Evolutionary conservation across 495 filamentous ascomycete species (phyloP).

Genomic region (Lophiostoma macrostomum): DNA sequence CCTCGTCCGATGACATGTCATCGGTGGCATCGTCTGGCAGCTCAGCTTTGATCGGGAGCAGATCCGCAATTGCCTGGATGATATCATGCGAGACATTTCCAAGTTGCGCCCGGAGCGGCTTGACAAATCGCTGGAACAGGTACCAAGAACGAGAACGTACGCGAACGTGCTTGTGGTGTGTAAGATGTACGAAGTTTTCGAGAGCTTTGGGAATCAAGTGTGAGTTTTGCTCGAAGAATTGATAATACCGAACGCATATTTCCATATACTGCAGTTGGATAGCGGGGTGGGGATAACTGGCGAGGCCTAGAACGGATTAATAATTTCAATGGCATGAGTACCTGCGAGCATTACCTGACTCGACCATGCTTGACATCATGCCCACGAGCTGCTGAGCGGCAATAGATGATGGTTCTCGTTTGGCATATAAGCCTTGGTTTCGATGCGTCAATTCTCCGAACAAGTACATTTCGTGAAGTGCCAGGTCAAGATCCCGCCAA

Average conservation of each 20-base stretch:
- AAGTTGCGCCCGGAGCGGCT: constrained; percentile 75
- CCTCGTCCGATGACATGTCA: constrained; percentile 90
- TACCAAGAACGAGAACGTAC: constrained; percentile 94
- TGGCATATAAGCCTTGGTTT: constrained; percentile 76
- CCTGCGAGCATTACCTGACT: too few species aligned
- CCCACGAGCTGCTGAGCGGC: constrained; percentile 73
- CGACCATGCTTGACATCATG: constrained; percentile 93
- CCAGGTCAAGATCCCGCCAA: constrained; percentile 93
- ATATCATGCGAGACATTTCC: constrained; percentile 86
- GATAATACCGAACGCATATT: constrained; percentile 86
- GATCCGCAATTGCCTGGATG: constrained; percentile 82
- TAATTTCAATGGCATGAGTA: too few species aligned
- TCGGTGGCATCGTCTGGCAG: constrained; percentile 71
- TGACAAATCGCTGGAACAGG: constrained; percentile 89
- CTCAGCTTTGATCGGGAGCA: constrained; percentile 88
- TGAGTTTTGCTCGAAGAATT: constrained; percentile 84
- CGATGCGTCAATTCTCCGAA: constrained; percentile 90
- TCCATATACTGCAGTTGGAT: constrained; percentile 97
- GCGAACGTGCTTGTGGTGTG: constrained; percentile 79
- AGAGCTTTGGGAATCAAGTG: constrained; percentile 76
- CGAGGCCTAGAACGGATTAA: constrained; percentile 57
- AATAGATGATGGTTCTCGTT: constrained; percentile 69
- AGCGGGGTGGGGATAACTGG: constrained; percentile 81
- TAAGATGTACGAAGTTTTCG: constrained; percentile 86
- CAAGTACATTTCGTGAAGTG: constrained; percentile 94